Conservation (phyloP, 768 basidiomycete species). For the Auricularia heimuer region DNA sequence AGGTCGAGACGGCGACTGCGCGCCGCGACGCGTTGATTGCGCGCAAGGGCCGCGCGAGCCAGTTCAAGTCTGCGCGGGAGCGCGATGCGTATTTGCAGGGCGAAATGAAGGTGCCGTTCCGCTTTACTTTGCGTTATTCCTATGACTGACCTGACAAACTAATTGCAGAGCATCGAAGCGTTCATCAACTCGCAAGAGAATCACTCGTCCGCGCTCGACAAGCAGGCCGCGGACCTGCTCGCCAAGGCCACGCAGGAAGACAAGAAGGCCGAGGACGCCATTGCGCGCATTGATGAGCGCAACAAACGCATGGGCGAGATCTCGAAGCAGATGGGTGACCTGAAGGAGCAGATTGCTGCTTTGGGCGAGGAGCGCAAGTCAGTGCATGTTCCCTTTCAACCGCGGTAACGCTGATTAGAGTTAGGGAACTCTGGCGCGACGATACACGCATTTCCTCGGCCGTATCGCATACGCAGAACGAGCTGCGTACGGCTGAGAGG, state of each 20-base stretch:
- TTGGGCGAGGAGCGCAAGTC: constrained; percentile 71
- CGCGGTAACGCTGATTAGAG: background rate
- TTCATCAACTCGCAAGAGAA: constrained; percentile 10
- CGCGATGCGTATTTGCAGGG: constrained; percentile 73
- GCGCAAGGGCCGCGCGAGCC: constrained; percentile 82
- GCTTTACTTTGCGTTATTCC: no score
- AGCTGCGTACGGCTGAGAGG: constrained; percentile 74
- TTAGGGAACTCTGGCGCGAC: constrained; percentile 79
- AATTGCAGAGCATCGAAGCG: background rate
- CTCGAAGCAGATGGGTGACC: constrained; percentile 43
- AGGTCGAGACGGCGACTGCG: constrained; percentile 65
- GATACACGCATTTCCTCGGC: constrained; percentile 80
- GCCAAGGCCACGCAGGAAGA: constrained; percentile 44
- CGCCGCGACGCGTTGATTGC: constrained; percentile 67
- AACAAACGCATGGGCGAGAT: constrained; percentile 48
- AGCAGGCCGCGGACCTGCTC: constrained; percentile 38
- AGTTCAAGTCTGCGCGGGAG: constrained; percentile 74
- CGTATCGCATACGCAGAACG: constrained; percentile 66
- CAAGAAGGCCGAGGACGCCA: constrained; percentile 35
- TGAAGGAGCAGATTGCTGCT: constrained; percentile 62
- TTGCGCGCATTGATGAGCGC: constrained; percentile 47
- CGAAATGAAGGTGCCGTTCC: no score
- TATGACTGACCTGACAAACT: background rate
- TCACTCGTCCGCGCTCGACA: constrained; percentile 18
- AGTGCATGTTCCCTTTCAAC: constrained; percentile 9